phyloP scores from a whole-genome alignment of 495 filamentous ascomycete species.

The Tuber brumale region DNA sequence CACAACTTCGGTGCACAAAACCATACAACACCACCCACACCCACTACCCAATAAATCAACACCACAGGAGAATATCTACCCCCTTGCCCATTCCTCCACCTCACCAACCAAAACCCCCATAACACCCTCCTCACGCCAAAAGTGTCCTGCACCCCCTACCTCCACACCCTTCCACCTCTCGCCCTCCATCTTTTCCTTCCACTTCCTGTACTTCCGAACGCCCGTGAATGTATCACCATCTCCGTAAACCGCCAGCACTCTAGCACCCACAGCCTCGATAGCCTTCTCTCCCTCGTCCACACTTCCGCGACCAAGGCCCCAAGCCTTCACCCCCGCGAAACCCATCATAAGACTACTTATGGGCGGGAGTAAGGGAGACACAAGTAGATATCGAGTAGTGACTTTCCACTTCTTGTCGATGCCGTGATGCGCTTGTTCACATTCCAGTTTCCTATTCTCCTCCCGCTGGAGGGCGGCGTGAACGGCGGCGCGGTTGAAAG shows the following conservation, averaged over 20 bases:
- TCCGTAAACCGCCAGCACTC: constrained; percentile 70
- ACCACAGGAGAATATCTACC: neutral
- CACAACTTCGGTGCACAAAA: neutral
- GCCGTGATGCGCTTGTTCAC: neutral
- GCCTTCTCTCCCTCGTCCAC: constrained; percentile 49
- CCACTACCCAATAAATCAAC: neutral
- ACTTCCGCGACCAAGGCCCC: constrained; percentile 16
- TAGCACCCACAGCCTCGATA: constrained; percentile 43
- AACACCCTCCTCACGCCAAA: constrained; percentile 68
- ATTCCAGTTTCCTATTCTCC: constrained; percentile 1
- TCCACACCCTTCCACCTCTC: constrained; percentile 51
- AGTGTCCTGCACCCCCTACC: constrained; percentile 69
- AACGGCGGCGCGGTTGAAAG: constrained; percentile 14
- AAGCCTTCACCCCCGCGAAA: constrained; percentile 24
- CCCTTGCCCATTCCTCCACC: constrained; percentile 22
- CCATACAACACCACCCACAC: constrained; percentile 5
- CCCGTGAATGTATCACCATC: constrained; percentile 72
- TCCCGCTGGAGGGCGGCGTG: constrained; percentile 2
- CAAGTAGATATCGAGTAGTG: constrained; percentile 61
- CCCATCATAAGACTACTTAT: constrained; percentile 31
- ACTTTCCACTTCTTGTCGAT: constrained; percentile 22
- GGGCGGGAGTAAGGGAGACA: constrained; percentile 61
- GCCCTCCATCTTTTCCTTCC: constrained; percentile 56
- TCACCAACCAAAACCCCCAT: constrained; percentile 49
- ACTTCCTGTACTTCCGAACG: constrained; percentile 58